Base-by-base conservation (phyloP, 805 yeast species). In the Starmerella vaccinii region DNA sequence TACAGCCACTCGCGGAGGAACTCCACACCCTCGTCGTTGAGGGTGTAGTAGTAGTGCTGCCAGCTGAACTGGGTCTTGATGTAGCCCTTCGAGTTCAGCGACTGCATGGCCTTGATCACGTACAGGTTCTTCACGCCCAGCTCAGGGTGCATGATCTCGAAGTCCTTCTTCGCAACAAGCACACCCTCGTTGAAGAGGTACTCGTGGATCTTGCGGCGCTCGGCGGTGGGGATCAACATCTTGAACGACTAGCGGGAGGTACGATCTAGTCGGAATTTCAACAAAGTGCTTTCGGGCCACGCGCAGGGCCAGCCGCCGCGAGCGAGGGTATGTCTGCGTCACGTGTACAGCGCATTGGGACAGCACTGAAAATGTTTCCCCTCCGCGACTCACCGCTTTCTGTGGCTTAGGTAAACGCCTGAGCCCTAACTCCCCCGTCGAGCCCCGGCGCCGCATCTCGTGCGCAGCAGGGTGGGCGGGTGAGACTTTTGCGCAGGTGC, bases 31-130 rank as follows among this genome's bases (percentile, higher is more conserved):
- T 86, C 96, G 72, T 92, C 97, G 72, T 97, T 92, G 73, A 92
- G 84, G 80, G 98, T 87, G 94, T 92, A 92, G 95, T 92, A 92
- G 80, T 92, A 92, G 82, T 87, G 87, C 82, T 89, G 97, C 99
- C 99, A 92, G 70, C 97, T 90, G 84, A 90, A 92, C 78, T 88
- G 97, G 68, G 99, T 92, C 86, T 90, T 88, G 76, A 92, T 97
- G 83, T 70, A 92, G 74, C 99, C 99, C 76, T 84, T 87, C 60
- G 98, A 92, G 71, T 95, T 87, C 75, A 92, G 86, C 61, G 97
- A 90, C 80, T 92, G 99, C 75, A 92, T 82, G 71, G 99, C 97
- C 84, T 92, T 92, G 82, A 92, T 87, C 68, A 71, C 98, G 72
- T 74, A 92, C 74, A 92, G 83, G 94, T 92, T 92, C 80, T 78